A percentile compares a stretch with the other conserved stretches of the same genome.
phyloP scores from a whole-genome alignment of 2,329 filamentous ascomycete species.

The Escovopsis sp. region DNA sequence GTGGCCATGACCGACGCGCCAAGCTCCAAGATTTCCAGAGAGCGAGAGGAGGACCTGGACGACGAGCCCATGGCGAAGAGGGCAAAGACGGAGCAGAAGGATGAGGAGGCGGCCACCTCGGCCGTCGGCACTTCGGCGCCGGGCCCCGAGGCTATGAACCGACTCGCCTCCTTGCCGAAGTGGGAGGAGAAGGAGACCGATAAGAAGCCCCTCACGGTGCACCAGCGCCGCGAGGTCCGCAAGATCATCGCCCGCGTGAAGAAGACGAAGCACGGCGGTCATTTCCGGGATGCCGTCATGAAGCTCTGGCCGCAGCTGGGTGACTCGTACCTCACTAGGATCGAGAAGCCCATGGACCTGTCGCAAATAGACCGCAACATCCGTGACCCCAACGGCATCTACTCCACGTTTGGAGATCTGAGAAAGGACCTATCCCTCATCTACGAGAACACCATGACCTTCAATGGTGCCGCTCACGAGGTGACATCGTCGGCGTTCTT shows the following conservation, averaged over 20 bases:
- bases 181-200: slow-evolving; percentile 30
- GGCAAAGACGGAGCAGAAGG: slow-evolving; percentile 52
- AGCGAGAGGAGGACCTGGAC: slow-evolving; percentile 59
- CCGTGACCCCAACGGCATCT: slow-evolving; percentile 44
- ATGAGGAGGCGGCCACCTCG: slow-evolving; percentile 17
- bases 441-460: slow-evolving; percentile 61
- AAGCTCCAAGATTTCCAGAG: slow-evolving; percentile 51
- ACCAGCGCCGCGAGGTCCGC: slow-evolving; percentile 47
- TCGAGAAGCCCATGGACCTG: slow-evolving; percentile 75
- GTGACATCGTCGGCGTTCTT: slow-evolving; percentile 45
- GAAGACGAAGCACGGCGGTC: slow-evolving; percentile 66
- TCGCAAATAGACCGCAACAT: slow-evolving; percentile 68
- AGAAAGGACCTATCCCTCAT: slow-evolving; percentile 63
- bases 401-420: slow-evolving; percentile 57
- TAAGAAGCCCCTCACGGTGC: slow-evolving; percentile 37
- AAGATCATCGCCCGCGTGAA: slow-evolving; percentile 61
- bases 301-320: slow-evolving; percentile 62
- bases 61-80: slow-evolving; percentile 63
- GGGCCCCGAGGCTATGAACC: slow-evolving; percentile 1
- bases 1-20: slow-evolving; percentile 41
- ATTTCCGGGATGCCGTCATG: slow-evolving; percentile 68
- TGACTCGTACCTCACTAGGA: slow-evolving; percentile 51
- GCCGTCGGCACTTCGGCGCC: slow-evolving; percentile 8
- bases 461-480: slow-evolving; percentile 68
- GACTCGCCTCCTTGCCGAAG: slow-evolving; percentile 19